phyloP scores from a whole-genome alignment of 2,329 filamentous ascomycete genomes.

The Verticillium tricorpus region DNA sequence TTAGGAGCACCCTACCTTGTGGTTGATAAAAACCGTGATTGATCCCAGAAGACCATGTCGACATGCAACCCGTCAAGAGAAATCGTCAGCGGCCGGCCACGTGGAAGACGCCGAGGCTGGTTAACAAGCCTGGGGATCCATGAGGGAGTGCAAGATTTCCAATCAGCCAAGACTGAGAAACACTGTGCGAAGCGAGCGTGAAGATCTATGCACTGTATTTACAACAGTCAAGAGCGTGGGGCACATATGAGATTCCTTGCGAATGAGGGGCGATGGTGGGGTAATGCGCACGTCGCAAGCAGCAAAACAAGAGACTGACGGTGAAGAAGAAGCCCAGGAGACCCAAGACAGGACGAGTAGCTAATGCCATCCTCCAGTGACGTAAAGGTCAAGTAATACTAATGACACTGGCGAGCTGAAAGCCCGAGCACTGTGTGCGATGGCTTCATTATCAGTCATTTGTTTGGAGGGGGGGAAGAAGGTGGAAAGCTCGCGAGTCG shows the following conservation, averaged over 20 bases:
- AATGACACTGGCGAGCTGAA: not conserved
- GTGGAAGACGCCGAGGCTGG: not conserved
- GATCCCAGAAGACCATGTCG: too few relatives aligned
- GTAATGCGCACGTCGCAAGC: not conserved
- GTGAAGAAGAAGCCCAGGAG: not conserved
- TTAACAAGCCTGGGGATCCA: not conserved
- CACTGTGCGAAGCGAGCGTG: not conserved
- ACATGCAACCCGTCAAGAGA: too few relatives aligned
- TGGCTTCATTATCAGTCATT: conserved; percentile 4
- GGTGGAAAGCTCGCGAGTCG: conserved; percentile 9
- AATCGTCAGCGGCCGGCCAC: not conserved
- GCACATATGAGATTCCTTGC: not conserved
- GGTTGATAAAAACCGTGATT: too few relatives aligned
- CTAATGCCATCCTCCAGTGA: not conserved
- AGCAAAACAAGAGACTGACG: not conserved
- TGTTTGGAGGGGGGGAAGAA: not conserved
- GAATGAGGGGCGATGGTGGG: not conserved
- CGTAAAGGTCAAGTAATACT: conserved; percentile 3
- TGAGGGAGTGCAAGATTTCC: not conserved
- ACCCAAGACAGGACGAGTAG: not conserved
- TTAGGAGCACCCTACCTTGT: too few relatives aligned
- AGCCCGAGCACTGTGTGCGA: not conserved
- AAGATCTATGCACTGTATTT: not conserved
- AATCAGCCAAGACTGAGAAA: not conserved
- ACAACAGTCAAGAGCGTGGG: not conserved